These are phyloP conservation scores for Rhodotorula glutinis DNA, from an alignment of 1,284 basidiomycete genomes.

Conservation along the genomic window DNA sequence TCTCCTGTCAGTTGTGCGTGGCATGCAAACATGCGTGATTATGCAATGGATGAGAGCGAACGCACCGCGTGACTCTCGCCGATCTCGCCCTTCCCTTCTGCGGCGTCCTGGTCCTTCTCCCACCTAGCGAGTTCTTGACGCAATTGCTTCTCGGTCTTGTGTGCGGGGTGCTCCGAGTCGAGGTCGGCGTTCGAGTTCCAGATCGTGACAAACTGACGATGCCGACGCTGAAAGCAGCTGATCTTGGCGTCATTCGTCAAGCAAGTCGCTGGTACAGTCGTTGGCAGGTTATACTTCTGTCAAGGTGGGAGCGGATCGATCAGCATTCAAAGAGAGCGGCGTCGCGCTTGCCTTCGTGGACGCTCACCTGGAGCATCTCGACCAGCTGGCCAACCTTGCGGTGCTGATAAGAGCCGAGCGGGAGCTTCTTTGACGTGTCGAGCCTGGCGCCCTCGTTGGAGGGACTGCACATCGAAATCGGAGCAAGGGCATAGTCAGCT, in stretches of 20 bases:
- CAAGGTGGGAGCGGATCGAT: too few species aligned
- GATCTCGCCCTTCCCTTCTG: background rate
- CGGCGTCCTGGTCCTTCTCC: constrained; percentile 19
- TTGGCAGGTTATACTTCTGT: constrained; percentile 9
- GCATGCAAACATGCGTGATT: background rate
- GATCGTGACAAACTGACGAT: constrained; percentile 19
- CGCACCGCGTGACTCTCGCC: constrained; percentile 1
- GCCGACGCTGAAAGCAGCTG: constrained; percentile 8
- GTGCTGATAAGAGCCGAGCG: constrained; percentile 13
- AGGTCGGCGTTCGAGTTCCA: constrained; percentile 38
- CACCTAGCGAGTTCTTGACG: constrained; percentile 21
- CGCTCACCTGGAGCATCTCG: constrained; percentile 19
- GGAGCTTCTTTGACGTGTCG: constrained; percentile 8
- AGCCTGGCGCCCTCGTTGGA: background rate
- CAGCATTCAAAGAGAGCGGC: too few species aligned
- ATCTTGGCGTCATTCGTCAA: constrained; percentile 8
- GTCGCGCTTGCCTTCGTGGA: too few species aligned
- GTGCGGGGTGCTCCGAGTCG: constrained; percentile 1
- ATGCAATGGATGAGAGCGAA: background rate
- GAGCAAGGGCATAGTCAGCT: background rate
- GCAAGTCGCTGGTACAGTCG: background rate
- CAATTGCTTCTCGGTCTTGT: constrained; percentile 12
- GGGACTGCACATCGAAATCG: background rate
- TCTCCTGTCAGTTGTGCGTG: background rate
- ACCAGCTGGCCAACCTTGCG: constrained; percentile 11